Base-by-base conservation (phyloP, 164 flowering plant genomes). In the Piper longum region DNA sequence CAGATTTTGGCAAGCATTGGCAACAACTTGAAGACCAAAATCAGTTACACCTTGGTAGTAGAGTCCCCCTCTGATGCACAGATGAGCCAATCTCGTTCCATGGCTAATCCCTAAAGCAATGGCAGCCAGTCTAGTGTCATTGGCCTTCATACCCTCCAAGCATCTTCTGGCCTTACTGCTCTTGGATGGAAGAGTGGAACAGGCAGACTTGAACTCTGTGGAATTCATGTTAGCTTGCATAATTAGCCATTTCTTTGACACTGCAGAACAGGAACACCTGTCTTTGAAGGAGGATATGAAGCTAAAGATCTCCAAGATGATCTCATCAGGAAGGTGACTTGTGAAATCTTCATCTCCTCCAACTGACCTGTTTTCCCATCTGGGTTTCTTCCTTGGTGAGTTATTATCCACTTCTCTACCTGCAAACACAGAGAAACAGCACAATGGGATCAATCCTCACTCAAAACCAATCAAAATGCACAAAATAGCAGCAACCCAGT, bases 91-190 rank as follows among this genome's bases (percentile, higher is more conserved):
- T 41, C 76, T 73, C 16, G 75, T 75, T 39, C 67, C 73, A 62
- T 42, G 58, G 40, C 62, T 42, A n/a, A 68, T 71, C 36, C 80
- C 77, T 12, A 77, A 71, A 26, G 80, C 71, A 54, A 77, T 74
- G 16, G 80, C 79, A 48, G 79, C 79, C 43, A 76, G 73, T 57
- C 77, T 69, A 7, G 73, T 60, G 62, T 76, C 79, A 4, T 73
- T 74, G 26, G 79, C 79, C 44, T 71, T 71, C 65, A 74, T 74
- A 41, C 80, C 80, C 70, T 77, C 74, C 40, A 43, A 61, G 12
- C 48, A 19, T 17, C 55, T 61, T 43, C 55, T 43, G 14, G 18
- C 0, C 59, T 19, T 18, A 9, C 26, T 3, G 26, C 18, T 39
- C 59, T 57, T 2, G 12, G 9, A 4, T 16, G 18, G 18, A 13